Evolutionary conservation across 768 basidiomycete genomes (phyloP).

Genomic region (Tricholoma hemisulphureum): DNA sequence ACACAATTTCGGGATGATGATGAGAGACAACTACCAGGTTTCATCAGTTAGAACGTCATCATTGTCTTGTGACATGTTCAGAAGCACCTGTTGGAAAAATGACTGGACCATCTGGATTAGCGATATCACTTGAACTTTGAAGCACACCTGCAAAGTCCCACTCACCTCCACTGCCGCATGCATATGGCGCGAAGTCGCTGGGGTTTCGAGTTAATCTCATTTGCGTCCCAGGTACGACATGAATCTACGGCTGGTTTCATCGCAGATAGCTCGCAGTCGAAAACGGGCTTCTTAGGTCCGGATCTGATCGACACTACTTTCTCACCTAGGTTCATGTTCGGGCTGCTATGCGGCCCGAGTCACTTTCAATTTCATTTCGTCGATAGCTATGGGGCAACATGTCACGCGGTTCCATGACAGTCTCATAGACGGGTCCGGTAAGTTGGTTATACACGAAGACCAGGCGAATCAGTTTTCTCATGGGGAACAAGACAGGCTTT

Average conservation of each 20-base stretch:
- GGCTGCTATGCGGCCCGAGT: background rate
- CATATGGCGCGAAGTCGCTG: background rate
- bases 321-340: no score
- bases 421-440: background rate
- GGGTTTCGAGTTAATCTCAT: background rate
- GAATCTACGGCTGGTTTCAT: background rate
- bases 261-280: background rate
- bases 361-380: background rate
- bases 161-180: background rate
- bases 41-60: slow-evolving; percentile 13
- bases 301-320: background rate
- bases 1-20: slow-evolving; percentile 3
- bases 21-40: slow-evolving; percentile 3
- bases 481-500: background rate
- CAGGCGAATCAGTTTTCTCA: background rate
- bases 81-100: background rate
- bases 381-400: background rate
- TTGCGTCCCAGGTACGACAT: background rate
- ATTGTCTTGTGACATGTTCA: slow-evolving; percentile 16
- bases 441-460: background rate
- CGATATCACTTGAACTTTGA: background rate
- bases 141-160: background rate
- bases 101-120: background rate
- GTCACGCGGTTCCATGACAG: background rate
- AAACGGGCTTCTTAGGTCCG: background rate